Evolutionary conservation across 2,329 filamentous ascomycete genomes (phyloP), one percentile per base, ranked within the genome.

Genomic region (Aquanectria penicillioides): DNA sequence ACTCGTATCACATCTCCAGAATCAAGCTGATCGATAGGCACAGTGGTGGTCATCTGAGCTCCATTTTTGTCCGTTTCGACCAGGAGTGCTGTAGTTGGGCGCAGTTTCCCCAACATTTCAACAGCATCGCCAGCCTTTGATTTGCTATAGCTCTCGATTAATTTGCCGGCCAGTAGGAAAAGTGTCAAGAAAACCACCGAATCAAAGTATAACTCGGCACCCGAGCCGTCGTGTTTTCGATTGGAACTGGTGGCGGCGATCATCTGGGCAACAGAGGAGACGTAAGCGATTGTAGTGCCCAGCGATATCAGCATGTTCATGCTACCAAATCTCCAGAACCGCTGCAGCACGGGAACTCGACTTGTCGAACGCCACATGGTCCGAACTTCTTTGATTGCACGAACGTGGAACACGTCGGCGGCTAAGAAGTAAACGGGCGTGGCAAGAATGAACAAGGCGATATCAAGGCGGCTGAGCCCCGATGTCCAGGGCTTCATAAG

Each of bases 261-360:
- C 72, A 97, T 83, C 63, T 96, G 88, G 13, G 87, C 89, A 20
- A 97, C 78, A 0, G 93, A 97, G 0, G 92, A 89, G 61, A 96
- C 80, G 73, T 97, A 97, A 2, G 94, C 94, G 59, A 97, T 92
- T 2, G 87, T 90, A 0, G 94, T 97, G 6, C 93, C 94, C 2
- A 97, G 83, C 7, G 91, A 95, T 76, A 97, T 94, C 59, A 97
- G 84, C 79, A 96, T 90, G 72, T 97, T 97, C 94, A 97, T 97
- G 78, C 93, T 97, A 8, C 94, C 94, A 70, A 97, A 97, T n/a
- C 91, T 88, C 74, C 93, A 93, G 70, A 97, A 94, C 12, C 94
- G 83, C 66, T 89, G 85, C 13, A 91, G 68, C 4, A 96, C 73
- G 0, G 92, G 91, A 1, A 89, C 89, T 31, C 84, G 86, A 71